These are phyloP conservation scores for Casuarina glauca DNA, from an alignment of 306 rosid genomes.

Conservation along the genomic window DNA sequence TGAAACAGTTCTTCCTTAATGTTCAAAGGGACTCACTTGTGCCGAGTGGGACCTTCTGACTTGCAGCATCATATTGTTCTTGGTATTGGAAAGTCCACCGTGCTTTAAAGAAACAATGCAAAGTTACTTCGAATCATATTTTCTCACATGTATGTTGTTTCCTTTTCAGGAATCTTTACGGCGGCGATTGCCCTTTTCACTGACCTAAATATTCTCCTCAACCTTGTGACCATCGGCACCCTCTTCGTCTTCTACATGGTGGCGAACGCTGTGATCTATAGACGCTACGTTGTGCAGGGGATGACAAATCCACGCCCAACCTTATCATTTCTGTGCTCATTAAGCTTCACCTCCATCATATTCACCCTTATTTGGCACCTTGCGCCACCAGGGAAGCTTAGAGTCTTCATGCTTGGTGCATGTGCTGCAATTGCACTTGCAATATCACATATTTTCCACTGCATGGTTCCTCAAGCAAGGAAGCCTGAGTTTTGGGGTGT, in stretches of 20 bases:
- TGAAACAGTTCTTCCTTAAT: neutral
- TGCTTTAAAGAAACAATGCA: too few species aligned
- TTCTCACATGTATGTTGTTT: conserved; percentile 28
- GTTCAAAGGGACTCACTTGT: conserved; percentile 16
- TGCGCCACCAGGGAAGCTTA: conserved; percentile 53
- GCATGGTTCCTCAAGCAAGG: conserved; percentile 72
- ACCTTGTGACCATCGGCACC: conserved; percentile 87
- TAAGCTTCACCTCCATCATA: conserved; percentile 55
- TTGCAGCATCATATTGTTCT: neutral
- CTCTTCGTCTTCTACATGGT: conserved; percentile 98
- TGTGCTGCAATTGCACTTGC: conserved; percentile 50
- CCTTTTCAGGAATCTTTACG: conserved; percentile 79
- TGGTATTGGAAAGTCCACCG: too few species aligned
- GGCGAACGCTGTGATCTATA: conserved; percentile 79
- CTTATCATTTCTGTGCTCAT: conserved; percentile 66
- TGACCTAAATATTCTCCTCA: conserved; percentile 69
- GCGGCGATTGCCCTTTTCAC: conserved; percentile 86
- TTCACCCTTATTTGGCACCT: conserved; percentile 76
- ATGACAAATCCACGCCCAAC: conserved; percentile 88
- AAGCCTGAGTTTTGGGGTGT: conserved; percentile 96
- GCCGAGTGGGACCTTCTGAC: conserved; percentile 41
- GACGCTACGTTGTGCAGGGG: conserved; percentile 73
- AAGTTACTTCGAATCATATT: neutral
- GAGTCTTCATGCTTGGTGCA: conserved; percentile 49
- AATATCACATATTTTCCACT: conserved; percentile 57